Evolutionary conservation across 805 yeast species (phyloP), one percentile per base, ranked within the genome.

Genomic region (Jamesozyma gamospora): DNA sequence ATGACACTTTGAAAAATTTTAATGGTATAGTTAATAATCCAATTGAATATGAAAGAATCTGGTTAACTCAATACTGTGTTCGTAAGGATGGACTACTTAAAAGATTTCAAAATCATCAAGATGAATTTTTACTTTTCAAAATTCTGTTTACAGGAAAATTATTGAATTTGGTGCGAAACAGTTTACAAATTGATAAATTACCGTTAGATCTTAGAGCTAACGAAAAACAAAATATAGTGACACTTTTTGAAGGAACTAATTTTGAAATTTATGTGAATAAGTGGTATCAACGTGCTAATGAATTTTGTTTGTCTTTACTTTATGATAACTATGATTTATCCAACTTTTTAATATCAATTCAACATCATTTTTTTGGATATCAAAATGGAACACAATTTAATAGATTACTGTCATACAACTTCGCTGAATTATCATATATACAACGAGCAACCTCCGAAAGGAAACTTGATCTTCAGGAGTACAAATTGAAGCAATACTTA

Each of bases 91-190:
- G 90, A 0, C 52, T 87, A 28, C 76, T 90, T 4, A 69, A 71
- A 40, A 86, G 79, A 46, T 75, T 90, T 43, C 65, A 64, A 19
- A 72, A 68, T 2, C 55, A 77, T 6, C 82, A 82, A 47, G 44
- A 45, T 35, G 42, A 47, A n/a, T 43, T 38, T 15, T 35, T 55
- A 15, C 33, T 58, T 13, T 69, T 70, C 36, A 80, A 81, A 57
- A 70, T 90, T 0, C 63, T 90, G 18, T 65, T 77, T 37, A 84
- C 96, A 0, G 99, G 99, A 1, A 88, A 86, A 59, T 79, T 79
- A 49, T 63, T 87, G 41, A 83, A 85, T 51, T 79, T 90, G 3
- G 67, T 29, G 31, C 63, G 42, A 60, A 61, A 42, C 56, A 67
- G 54, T 45, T 55, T 42, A 28, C 51, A 48, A 12, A 17, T 52